Percentiles rank a stretch among this genome's conserved stretches.
phyloP scores from a whole-genome alignment of 129 eudicot genomes.

The Mikania micrantha region DNA sequence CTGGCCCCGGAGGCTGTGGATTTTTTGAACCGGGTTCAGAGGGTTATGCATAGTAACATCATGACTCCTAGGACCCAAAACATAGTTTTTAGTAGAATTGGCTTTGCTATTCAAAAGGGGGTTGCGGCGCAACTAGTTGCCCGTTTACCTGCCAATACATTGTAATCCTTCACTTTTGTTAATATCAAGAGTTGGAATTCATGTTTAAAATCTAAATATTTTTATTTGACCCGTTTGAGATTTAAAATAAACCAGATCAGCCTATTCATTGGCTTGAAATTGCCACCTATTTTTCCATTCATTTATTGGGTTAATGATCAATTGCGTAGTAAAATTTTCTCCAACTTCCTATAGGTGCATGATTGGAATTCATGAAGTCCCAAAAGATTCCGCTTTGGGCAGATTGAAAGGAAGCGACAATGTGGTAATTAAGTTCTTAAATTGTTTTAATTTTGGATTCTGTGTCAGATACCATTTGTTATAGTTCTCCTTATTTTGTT shows the following conservation, averaged over 20 bases:
- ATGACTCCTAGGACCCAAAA: too few species aligned
- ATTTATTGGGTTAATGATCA: constrained; percentile 1
- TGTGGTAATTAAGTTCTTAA: constrained; percentile 47
- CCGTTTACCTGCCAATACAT: too few species aligned
- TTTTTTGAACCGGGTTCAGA: too few species aligned
- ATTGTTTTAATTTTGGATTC: not conserved
- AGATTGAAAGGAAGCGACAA: constrained; percentile 90
- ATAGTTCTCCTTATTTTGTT: too few species aligned
- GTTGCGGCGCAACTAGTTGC: too few species aligned
- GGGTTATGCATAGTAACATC: too few species aligned
- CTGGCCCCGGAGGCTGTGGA: too few species aligned
- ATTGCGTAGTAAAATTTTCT: not conserved
- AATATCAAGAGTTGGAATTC: too few species aligned
- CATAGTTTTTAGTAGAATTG: too few species aligned
- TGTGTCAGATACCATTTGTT: not conserved
- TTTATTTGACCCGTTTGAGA: constrained; percentile 8
- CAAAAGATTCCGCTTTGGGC: constrained; percentile 75
- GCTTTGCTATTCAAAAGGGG: too few species aligned
- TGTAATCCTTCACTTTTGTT: too few species aligned
- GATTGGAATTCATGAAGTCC: constrained; percentile 73
- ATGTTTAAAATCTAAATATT: not conserved
- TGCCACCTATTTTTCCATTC: not conserved
- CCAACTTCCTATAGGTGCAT: constrained; percentile 44
- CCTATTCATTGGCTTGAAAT: not conserved
- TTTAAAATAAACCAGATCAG: not conserved